phyloP scores from a whole-genome alignment of 169 alveolate species.

The Theileria annulata region DNA sequence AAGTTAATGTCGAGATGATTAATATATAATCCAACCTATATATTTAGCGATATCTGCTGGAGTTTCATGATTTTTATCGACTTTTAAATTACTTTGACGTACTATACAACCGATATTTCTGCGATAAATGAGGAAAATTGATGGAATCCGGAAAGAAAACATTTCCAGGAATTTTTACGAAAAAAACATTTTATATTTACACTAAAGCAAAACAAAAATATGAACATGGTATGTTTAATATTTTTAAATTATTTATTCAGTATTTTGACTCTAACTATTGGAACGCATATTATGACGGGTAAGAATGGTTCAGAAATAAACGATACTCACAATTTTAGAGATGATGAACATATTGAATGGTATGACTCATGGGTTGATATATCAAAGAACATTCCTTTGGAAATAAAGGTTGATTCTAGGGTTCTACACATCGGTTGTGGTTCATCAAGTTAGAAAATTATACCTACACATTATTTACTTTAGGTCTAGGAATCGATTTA shows the following conservation, averaged over 20 bases:
- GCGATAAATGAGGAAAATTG: constrained; percentile 27
- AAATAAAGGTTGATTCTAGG: constrained; percentile 8
- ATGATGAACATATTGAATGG: constrained; percentile 49
- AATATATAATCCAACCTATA: constrained; percentile 34
- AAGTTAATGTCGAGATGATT: neutral
- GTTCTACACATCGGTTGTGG: constrained; percentile 70
- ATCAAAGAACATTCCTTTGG: constrained; percentile 23
- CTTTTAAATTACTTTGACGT: constrained; percentile 23
- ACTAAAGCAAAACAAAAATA: neutral
- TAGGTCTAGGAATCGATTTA: constrained; percentile 56
- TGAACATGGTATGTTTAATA: constrained; percentile 26
- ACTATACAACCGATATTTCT: constrained; percentile 41
- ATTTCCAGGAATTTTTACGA: neutral
- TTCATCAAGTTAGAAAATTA: constrained; percentile 32
- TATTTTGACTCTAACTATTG: constrained; percentile 25
- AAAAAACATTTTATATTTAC: constrained; percentile 4
- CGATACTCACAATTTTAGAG: neutral
- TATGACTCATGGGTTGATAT: constrained; percentile 48
- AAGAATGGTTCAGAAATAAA: constrained; percentile 4
- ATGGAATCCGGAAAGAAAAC: constrained; percentile 23
- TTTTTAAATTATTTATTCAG: neutral
- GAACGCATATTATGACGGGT: constrained; percentile 54
- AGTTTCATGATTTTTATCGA: neutral
- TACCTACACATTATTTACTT: neutral
- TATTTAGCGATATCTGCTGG: constrained; percentile 54